phyloP scores from a whole-genome alignment of 768 basidiomycete species.

The Suillus weaverae region DNA sequence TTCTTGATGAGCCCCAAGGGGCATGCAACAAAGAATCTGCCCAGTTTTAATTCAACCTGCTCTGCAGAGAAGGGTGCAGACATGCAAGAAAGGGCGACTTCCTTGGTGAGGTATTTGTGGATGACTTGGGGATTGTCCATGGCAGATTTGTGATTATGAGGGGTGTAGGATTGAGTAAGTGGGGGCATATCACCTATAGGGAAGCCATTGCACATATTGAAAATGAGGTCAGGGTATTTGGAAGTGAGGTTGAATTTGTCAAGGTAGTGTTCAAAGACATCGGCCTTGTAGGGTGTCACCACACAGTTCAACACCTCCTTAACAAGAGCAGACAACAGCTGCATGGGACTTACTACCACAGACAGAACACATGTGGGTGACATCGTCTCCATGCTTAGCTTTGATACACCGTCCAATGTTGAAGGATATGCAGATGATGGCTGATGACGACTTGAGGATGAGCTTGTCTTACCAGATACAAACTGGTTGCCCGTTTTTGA shows the following conservation, averaged over 20 bases:
- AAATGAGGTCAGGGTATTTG: neutral
- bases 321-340: neutral
- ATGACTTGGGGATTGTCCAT: slow-evolving; percentile 6
- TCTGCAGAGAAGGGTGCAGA: slow-evolving; percentile 6
- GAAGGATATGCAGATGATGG: neutral
- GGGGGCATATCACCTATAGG: slow-evolving; percentile 14
- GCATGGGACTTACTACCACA: neutral
- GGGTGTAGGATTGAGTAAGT: slow-evolving; percentile 10
- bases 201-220: slow-evolving; percentile 9
- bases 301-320: neutral
- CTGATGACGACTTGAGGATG: neutral
- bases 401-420: neutral
- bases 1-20: neutral
- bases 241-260: neutral
- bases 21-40: neutral
- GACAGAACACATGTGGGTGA: neutral
- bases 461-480: neutral
- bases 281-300: neutral
- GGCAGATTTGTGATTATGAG: slow-evolving; percentile 11
- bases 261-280: neutral
- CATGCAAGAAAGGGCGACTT: slow-evolving; percentile 3
- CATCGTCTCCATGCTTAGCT: neutral
- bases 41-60: neutral
- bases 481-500: neutral
- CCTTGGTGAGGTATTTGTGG: slow-evolving; percentile 6